phyloP scores from a whole-genome alignment of 2,329 filamentous ascomycete species.

The Didymella arachidicola region DNA sequence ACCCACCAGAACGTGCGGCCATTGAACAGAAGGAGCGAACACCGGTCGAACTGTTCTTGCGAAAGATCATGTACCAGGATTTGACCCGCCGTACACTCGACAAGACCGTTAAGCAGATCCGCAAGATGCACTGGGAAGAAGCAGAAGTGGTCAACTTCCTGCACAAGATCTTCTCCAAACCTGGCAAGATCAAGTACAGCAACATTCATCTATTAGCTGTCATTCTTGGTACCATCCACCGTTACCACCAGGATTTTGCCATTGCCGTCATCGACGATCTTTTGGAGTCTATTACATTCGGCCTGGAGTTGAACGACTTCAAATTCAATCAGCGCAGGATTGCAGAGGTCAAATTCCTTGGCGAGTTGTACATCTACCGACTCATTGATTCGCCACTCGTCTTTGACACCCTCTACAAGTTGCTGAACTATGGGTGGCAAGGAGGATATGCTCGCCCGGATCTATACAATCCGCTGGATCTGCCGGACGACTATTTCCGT shows the following conservation, averaged over 20 bases:
- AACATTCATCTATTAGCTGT: slow-evolving; percentile 95
- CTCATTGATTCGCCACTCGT: slow-evolving; percentile 95
- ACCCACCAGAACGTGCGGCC: slow-evolving; percentile 89
- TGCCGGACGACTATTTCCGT: slow-evolving; percentile 94
- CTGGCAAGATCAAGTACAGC: slow-evolving; percentile 96
- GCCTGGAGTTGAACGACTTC: slow-evolving; percentile 95
- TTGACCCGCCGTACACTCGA: slow-evolving; percentile 94
- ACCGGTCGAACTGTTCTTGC: slow-evolving; percentile 89
- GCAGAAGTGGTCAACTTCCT: slow-evolving; percentile 80
- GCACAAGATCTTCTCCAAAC: slow-evolving; percentile 93
- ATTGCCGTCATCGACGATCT: slow-evolving; percentile 92
- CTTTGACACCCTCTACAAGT: slow-evolving; percentile 93
- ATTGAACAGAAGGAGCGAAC: slow-evolving; percentile 97
- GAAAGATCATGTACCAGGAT: slow-evolving; percentile 91
- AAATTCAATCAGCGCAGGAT: slow-evolving; percentile 95
- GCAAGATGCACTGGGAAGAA: slow-evolving; percentile 97
- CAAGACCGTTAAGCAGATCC: slow-evolving; percentile 91
- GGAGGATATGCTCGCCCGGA: slow-evolving; percentile 82
- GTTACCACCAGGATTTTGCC: slow-evolving; percentile 91
- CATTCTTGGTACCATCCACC: slow-evolving; percentile 84
- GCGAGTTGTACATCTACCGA: slow-evolving; percentile 96
- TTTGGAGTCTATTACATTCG: slow-evolving; percentile 84
- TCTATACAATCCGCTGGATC: slow-evolving; percentile 77
- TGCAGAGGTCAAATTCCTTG: slow-evolving; percentile 94
- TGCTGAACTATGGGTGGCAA: slow-evolving; percentile 90